Base-by-base conservation (phyloP, 2,329 filamentous ascomycete species). In the Paraphaeosphaeria minitans region DNA sequence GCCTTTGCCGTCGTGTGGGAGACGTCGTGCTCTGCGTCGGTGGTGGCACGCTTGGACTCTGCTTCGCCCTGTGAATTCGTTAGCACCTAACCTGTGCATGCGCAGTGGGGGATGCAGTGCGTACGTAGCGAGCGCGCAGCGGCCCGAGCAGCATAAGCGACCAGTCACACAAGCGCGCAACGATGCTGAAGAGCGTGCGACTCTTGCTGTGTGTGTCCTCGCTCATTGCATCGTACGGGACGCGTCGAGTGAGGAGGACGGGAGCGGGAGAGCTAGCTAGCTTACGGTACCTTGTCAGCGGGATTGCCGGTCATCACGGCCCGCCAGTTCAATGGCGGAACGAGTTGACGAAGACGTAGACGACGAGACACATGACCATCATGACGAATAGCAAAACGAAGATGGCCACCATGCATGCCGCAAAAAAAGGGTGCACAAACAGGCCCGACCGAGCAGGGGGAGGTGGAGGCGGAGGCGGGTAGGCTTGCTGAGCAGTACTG, bases 261-360 rank as follows among this genome's bases (percentile, higher is more conserved):
- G 24, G 14, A 48, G 37, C 41, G 33, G 12, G 29, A 43, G 46
- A 29, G 21, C 14, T 37, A 21, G 56, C 63, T 33, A 51, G 55
- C 60, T 29, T 75, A 85, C n/a, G n/a, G n/a, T n/a, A n/a, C 84
- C 78, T 92, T 82, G 69, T 94, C 88, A 61, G 82, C 82, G 2
- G 83, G 82, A 81, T 80, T 92, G 69, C 92, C 93, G 10, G 90
- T 93, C 56, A 96, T n/a, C n/a, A n/a, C n/a, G n/a, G n/a, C n/a
- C n/a, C n/a, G n/a, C n/a, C n/a, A n/a, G n/a, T n/a, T n/a, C n/a
- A n/a, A n/a, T n/a, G n/a, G n/a, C n/a, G n/a, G n/a, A n/a, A n/a
- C n/a, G n/a, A n/a, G n/a, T n/a, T n/a, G n/a, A n/a, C n/a, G n/a
- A n/a, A n/a, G n/a, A n/a, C n/a, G n/a, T n/a, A n/a, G n/a, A n/a